Conservation (phyloP, 768 basidiomycete genomes). For the Boletus eberwhitei region DNA sequence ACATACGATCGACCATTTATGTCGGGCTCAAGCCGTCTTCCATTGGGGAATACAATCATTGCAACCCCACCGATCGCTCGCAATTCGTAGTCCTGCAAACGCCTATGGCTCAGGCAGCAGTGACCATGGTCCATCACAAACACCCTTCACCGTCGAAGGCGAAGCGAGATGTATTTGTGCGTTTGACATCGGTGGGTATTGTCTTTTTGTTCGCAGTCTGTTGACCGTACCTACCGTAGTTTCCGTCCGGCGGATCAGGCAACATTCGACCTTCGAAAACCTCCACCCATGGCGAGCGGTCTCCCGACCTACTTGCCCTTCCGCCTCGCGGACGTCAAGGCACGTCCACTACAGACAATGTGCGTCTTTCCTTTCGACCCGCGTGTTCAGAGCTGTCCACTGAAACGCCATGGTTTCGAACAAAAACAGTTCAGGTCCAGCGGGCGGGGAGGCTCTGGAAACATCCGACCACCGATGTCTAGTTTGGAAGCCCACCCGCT, state of each 20-base stretch:
- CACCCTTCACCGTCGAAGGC: not conserved
- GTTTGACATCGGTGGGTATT: not conserved
- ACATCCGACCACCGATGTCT: slow-evolving; percentile 11
- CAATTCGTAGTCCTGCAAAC: not conserved
- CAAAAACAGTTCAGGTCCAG: slow-evolving; percentile 16
- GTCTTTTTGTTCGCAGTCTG: not conserved
- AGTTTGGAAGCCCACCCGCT: slow-evolving; percentile 17
- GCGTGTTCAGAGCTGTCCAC: not conserved
- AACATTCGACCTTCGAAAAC: slow-evolving; percentile 10
- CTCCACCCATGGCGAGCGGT: not conserved
- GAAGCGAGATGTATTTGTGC: slow-evolving; percentile 13
- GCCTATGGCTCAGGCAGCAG: slow-evolving; percentile 10
- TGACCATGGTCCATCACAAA: not conserved
- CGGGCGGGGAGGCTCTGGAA: slow-evolving; percentile 27
- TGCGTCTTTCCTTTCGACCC: not conserved
- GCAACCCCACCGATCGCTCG: not conserved
- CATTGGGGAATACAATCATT: not conserved
- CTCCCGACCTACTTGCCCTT: not conserved
- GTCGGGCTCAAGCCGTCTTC: not conserved
- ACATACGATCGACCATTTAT: slow-evolving; percentile 17
- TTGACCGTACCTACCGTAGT: slow-evolving; percentile 6
- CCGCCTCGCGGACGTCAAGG: not conserved
- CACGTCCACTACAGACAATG: not conserved
- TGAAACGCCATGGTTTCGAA: not conserved
- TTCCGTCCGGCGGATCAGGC: slow-evolving; percentile 23